Evolutionary conservation across 805 yeast genomes (phyloP), one percentile per base, ranked within the genome.

Genomic region (Candida golubevii): DNA sequence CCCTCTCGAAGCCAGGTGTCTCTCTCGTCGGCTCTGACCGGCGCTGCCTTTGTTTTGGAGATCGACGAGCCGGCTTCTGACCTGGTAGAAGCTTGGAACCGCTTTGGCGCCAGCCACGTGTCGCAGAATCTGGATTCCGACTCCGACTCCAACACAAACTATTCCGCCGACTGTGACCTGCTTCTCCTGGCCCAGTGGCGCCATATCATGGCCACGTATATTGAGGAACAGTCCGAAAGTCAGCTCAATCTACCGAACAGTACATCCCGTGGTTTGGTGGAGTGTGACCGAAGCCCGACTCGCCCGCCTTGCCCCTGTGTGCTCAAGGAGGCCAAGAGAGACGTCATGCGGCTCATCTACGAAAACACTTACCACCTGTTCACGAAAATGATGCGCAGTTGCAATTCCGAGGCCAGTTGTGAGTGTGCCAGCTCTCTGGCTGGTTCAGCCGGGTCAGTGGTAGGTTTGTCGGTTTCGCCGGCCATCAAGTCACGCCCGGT

Each of bases 181-280:
- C 46, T 43, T 31, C 30, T 43, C 9, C 8, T 34, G 11, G 47
- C 57, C 18, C 71, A 71, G 48, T 74, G 76, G 68, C 49, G 57
- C 18, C 47, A 54, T 41, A 70, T 79, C 35, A 57, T 79, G 13
- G 47, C 54, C 18, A 58, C 53, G n/a, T 78, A 69, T 53, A 66
- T 79, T 33, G 45, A 50, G 10, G 63, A 62, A 11, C 67, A 74
- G 43, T 65, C 82, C 1, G 69, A 72, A 2, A 64, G 63, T 34
- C 80, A 79, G 55, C 67, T 79, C 46, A 79, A 78, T 56, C 49
- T 79, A 23, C 73, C 80, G 0, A 55, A 64, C 46, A 62, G 65
- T 7, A 60, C 74, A 3, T 63, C 58, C 47, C 56, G 62, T 12
- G 50, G 53, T 10, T 54, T 67, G 34, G 34, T 60, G 30, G 45